Conservation (phyloP, 2,329 filamentous ascomycete genomes). For the Emergomyces orientalis region DNA sequence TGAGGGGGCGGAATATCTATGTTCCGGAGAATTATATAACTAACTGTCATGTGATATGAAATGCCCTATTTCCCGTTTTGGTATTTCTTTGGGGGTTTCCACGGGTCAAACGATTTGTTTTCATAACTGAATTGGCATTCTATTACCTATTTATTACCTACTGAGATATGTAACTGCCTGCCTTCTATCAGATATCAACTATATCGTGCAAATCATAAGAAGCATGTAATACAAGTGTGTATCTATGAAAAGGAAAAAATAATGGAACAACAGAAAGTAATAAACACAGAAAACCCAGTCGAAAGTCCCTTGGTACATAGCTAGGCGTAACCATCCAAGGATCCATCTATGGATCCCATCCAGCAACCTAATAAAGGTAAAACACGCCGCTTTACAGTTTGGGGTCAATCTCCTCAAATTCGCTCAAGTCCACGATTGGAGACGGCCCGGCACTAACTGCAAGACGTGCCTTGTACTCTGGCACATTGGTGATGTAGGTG, state of each 20-base stretch:
- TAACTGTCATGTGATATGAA: too few relatives aligned
- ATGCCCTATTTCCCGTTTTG: neutral
- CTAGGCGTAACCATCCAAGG: too few relatives aligned
- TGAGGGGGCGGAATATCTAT: neutral
- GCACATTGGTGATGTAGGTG: slow-evolving; percentile 64
- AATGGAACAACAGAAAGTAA: neutral
- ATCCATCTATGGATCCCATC: neutral
- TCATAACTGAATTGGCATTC: neutral
- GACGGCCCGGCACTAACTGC: slow-evolving; percentile 62
- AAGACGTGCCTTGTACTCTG: slow-evolving; percentile 68
- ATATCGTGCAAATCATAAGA: neutral
- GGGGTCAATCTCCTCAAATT: slow-evolving; percentile 75
- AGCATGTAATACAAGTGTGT: neutral
- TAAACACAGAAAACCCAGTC: neutral
- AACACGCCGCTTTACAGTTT: slow-evolving; percentile 53
- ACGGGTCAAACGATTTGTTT: too few relatives aligned
- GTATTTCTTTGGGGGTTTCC: neutral
- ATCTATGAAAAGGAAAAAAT: neutral
- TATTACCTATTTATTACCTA: neutral
- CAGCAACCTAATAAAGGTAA: neutral
- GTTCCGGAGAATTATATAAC: neutral
- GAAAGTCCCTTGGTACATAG: neutral
- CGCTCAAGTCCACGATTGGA: slow-evolving; percentile 64
- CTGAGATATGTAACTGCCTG: neutral
- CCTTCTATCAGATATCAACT: neutral